Percentiles rank a stretch among this genome's conserved stretches.
phyloP scores from a whole-genome alignment of 108 stramenopile genomes.

The Nitzschia sp. region DNA sequence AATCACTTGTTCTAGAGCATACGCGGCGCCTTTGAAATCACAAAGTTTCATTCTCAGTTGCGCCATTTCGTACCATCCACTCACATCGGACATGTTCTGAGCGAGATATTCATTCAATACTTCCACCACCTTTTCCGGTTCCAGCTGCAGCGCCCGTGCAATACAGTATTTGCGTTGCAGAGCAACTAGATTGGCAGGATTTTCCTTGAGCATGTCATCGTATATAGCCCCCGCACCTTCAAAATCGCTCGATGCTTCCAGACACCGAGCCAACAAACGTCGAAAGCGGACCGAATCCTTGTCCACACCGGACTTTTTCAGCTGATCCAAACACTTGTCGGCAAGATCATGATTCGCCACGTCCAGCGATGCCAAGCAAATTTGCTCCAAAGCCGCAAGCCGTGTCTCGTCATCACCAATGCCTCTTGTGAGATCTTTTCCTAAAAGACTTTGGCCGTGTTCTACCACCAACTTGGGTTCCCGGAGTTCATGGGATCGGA shows the following conservation, averaged over 20 bases:
- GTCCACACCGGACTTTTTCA: conserved; percentile 23
- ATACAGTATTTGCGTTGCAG: conserved; percentile 82
- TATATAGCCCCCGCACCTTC: conserved; percentile 62
- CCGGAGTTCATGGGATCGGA: conserved; percentile 76
- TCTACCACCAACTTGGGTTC: conserved; percentile 59
- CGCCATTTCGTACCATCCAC: conserved; percentile 81
- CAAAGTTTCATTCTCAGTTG: conserved; percentile 54
- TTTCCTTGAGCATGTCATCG: conserved; percentile 61
- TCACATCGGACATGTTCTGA: conserved; percentile 59
- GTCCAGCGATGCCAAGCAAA: conserved; percentile 66
- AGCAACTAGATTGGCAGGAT: conserved; percentile 79
- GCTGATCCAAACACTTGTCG: conserved; percentile 40
- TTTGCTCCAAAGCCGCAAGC: conserved; percentile 71
- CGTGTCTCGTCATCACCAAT: conserved; percentile 44
- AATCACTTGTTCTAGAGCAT: conserved; percentile 81
- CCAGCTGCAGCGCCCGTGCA: conserved; percentile 46
- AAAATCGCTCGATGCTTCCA: conserved; percentile 64
- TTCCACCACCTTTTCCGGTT: conserved; percentile 40
- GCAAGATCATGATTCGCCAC: conserved; percentile 50
- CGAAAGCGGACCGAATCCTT: conserved; percentile 70
- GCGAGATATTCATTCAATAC: conserved; percentile 70
- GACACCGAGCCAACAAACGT: conserved; percentile 64
- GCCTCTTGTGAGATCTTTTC: conserved; percentile 16
- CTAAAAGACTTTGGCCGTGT: conserved; percentile 61
- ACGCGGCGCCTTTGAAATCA: conserved; percentile 75